phyloP scores from a whole-genome alignment of 1,139 yeast genomes.

The Casaregolazyma lundiana region DNA sequence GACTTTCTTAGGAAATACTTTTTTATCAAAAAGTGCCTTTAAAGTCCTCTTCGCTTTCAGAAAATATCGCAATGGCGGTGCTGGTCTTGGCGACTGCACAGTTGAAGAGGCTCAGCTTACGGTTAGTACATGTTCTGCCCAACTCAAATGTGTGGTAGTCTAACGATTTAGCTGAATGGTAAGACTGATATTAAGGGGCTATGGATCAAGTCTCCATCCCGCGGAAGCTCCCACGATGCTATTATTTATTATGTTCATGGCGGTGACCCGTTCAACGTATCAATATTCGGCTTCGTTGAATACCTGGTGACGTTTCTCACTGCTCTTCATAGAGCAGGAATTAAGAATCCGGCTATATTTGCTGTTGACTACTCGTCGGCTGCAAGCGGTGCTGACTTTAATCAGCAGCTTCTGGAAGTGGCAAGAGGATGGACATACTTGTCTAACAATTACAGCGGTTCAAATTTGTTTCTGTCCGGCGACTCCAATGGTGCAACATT shows the following conservation, averaged over 20 bases:
- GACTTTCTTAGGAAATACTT: conserved; percentile 20
- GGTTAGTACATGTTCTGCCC: neutral
- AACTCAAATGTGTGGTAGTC: neutral
- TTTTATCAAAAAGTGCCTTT: conserved; percentile 22
- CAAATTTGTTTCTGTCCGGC: conserved; percentile 36
- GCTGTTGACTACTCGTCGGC: conserved; percentile 33
- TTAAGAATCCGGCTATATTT: conserved; percentile 41
- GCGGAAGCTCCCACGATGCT: conserved; percentile 32
- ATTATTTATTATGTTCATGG: conserved; percentile 38
- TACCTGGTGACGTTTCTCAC: conserved; percentile 36
- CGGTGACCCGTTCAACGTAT: conserved; percentile 31
- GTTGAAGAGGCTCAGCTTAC: neutral
- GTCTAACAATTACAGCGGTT: conserved; percentile 20
- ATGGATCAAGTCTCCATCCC: conserved; percentile 34
- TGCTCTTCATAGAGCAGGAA: conserved; percentile 40
- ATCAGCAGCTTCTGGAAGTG: conserved; percentile 29
- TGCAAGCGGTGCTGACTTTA: conserved; percentile 21
- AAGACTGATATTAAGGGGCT: conserved; percentile 27
- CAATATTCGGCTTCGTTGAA: conserved; percentile 39
- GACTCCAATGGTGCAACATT: conserved; percentile 44
- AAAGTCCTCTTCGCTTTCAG: conserved; percentile 24
- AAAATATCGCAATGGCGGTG: conserved; percentile 25
- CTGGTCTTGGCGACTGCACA: conserved; percentile 26
- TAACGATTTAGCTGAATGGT: neutral
- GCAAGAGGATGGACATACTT: conserved; percentile 32